Evolutionary conservation across 768 basidiomycete species (phyloP).

Genomic region (Amanita phalloides): DNA sequence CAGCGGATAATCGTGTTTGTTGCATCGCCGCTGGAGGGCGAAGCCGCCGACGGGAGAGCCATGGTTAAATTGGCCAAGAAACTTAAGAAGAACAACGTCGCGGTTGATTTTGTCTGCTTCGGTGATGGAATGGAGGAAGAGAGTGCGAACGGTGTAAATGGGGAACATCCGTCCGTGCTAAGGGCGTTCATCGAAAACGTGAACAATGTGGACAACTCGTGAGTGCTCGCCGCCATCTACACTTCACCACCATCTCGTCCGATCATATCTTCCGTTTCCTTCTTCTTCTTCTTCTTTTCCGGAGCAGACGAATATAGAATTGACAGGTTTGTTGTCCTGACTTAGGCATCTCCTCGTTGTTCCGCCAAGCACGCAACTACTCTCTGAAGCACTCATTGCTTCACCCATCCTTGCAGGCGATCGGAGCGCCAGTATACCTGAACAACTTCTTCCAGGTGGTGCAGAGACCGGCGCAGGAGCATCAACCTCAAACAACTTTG

Average conservation of each 20-base stretch:
- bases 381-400: constrained; percentile 74
- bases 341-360: constrained; percentile 72
- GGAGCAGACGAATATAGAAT: constrained; percentile 1
- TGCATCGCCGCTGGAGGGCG: constrained; percentile 73
- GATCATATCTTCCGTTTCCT: not conserved
- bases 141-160: constrained; percentile 11
- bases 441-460: constrained; percentile 39
- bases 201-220: constrained; percentile 82
- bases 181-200: constrained; percentile 77
- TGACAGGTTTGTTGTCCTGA: constrained; percentile 1
- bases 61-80: constrained; percentile 91
- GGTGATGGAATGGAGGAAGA: constrained; percentile 70
- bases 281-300: not conserved
- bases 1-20: constrained; percentile 94
- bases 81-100: constrained; percentile 98
- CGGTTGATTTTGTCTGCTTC: constrained; percentile 83
- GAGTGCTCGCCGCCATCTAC: constrained; percentile 18
- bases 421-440: constrained; percentile 57
- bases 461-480: constrained; percentile 28
- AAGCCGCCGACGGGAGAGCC: constrained; percentile 61
- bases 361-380: constrained; percentile 65
- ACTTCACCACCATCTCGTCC: not conserved
- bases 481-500: constrained; percentile 47
- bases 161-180: constrained; percentile 56
- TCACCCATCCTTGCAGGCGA: constrained; percentile 80